Evolutionary conservation across 257 asterid genomes (phyloP).

Genomic region (Haberlea rhodopensis): DNA sequence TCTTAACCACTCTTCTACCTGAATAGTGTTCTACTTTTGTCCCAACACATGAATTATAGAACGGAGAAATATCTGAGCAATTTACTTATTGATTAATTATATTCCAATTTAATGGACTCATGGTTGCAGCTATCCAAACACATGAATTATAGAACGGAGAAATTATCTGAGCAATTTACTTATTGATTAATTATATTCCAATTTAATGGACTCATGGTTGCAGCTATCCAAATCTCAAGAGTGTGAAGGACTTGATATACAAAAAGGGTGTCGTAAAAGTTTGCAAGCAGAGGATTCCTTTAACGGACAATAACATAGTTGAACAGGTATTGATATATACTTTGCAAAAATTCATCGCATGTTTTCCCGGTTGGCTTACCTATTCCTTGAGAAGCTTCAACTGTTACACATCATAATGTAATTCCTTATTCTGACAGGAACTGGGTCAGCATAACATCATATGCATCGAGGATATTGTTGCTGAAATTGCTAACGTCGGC

Average conservation of each 20-base stretch:
- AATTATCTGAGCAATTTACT: background rate
- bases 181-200: background rate
- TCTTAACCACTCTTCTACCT: background rate
- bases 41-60: background rate
- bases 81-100: background rate
- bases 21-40: background rate
- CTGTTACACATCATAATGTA: slow-evolving; percentile 1
- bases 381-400: background rate
- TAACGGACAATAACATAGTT: slow-evolving; percentile 75
- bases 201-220: slow-evolving; percentile 21
- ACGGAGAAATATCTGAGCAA: background rate
- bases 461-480: slow-evolving; percentile 82
- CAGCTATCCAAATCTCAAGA: slow-evolving; percentile 83
- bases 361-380: background rate
- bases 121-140: too few relatives aligned
- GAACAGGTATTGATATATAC: slow-evolving; percentile 55
- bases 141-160: background rate
- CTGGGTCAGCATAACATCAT: slow-evolving; percentile 64
- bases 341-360: background rate
- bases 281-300: slow-evolving; percentile 60
- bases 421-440: slow-evolving; percentile 43
- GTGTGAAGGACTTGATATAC: slow-evolving; percentile 84
- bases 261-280: slow-evolving; percentile 80
- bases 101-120: slow-evolving; percentile 3
- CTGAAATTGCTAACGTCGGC: slow-evolving; percentile 65